Percentiles rank a stretch among this genome's conserved stretches.
These are phyloP conservation scores for Cystobasidium slooffiae DNA, from an alignment of 1,284 basidiomycete genomes.

Conservation along the genomic window DNA sequence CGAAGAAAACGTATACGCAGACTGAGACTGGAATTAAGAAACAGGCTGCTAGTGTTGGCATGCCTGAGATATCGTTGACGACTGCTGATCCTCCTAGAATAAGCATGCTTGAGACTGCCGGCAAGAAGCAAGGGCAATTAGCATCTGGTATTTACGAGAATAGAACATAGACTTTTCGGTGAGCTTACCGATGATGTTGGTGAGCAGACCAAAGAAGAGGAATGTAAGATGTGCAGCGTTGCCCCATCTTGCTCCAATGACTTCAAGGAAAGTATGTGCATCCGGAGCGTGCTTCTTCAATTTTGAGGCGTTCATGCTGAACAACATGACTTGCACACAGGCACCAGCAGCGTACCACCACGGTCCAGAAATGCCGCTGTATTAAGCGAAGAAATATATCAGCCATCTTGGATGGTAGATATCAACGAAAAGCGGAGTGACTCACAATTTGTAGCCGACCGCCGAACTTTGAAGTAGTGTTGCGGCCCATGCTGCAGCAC, in stretches of 20 bases:
- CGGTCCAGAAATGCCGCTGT: conserved; percentile 66
- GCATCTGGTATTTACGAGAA: background rate
- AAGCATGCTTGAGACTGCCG: conserved; percentile 43
- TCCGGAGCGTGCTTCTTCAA: conserved; percentile 67
- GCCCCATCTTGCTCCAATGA: conserved; percentile 74
- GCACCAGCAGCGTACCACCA: conserved; percentile 68
- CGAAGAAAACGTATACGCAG: conserved; percentile 58
- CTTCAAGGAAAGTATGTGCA: conserved; percentile 66
- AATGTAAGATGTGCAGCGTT: conserved; percentile 72
- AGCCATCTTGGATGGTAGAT: background rate
- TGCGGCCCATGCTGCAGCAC: conserved; percentile 54
- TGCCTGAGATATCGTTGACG: conserved; percentile 76
- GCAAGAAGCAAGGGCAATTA: conserved; percentile 49
- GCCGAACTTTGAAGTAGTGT: conserved; percentile 67
- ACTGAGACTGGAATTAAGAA: conserved; percentile 73
- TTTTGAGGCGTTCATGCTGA: conserved; percentile 60
- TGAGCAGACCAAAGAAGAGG: conserved; percentile 75
- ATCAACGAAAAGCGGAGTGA: background rate
- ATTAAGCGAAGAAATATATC: background rate
- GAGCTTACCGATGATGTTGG: conserved; percentile 73
- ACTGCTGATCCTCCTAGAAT: conserved; percentile 71
- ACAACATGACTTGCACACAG: conserved; percentile 72
- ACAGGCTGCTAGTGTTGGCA: conserved; percentile 78
- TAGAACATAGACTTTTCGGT: too few species aligned
- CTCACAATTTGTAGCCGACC: conserved; percentile 74